Conservation (phyloP, 2,329 filamentous ascomycete genomes). For the Pseudogymnoascus sp. region DNA sequence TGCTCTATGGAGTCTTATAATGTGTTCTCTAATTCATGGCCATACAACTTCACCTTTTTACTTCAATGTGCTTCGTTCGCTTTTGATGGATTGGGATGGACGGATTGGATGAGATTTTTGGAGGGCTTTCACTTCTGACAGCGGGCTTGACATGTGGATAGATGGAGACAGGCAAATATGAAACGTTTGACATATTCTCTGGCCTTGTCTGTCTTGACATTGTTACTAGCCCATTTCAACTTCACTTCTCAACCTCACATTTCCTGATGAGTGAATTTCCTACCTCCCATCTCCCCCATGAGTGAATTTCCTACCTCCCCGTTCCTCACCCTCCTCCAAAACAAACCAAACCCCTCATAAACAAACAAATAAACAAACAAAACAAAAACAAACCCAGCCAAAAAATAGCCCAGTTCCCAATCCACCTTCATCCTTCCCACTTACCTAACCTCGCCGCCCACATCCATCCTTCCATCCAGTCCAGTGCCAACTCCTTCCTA, state of each 20-base stretch:
- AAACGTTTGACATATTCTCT: background rate
- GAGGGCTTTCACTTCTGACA: background rate
- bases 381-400: no score
- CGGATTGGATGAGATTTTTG: background rate
- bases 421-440: no score
- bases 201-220: background rate
- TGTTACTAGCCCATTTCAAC: background rate
- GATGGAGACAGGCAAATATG: background rate
- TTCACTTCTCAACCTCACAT: background rate
- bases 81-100: background rate
- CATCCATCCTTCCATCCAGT: no score
- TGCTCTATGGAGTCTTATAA: background rate
- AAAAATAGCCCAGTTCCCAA: no score
- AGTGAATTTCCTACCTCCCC: no score
- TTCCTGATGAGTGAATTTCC: no score
- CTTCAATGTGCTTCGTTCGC: background rate
- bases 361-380: no score
- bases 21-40: background rate
- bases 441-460: no score
- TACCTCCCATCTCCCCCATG: no score
- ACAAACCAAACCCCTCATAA: no score
- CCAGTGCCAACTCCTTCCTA: no score
- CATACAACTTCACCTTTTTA: background rate
- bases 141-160: background rate
- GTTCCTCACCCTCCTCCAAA: no score